phyloP scores from a whole-genome alignment of 306 rosid genomes.

The Lathyrus aphaca region DNA sequence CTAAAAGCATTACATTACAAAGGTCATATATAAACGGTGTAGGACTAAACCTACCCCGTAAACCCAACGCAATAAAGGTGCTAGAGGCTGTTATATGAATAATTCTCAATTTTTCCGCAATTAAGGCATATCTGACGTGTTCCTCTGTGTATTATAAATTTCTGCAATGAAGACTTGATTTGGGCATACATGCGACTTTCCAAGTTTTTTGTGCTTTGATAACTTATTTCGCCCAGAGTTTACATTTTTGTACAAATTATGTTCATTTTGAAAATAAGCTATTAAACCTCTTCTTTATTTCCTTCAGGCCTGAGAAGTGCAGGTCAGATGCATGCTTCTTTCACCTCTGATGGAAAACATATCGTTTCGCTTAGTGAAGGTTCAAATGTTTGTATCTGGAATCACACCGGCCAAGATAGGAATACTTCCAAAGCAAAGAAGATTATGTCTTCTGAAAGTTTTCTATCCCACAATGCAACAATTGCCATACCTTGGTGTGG shows the following conservation, averaged over 20 bases:
- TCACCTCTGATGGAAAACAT: slow-evolving; percentile 84
- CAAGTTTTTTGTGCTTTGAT: slow-evolving; percentile 1
- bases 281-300: slow-evolving; percentile 12
- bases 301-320: slow-evolving; percentile 62
- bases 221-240: slow-evolving; percentile 8
- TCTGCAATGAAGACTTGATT: neutral
- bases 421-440: slow-evolving; percentile 54
- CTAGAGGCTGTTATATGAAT: neutral
- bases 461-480: slow-evolving; percentile 59
- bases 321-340: slow-evolving; percentile 72
- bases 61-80: slow-evolving; percentile 1
- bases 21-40: neutral
- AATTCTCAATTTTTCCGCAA: neutral
- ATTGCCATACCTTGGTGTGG: slow-evolving; percentile 91
- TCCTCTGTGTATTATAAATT: neutral
- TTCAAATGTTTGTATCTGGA: slow-evolving; percentile 76
- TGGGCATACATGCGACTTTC: neutral
- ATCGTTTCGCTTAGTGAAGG: slow-evolving; percentile 71
- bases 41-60: neutral
- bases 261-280: slow-evolving; percentile 7
- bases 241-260: neutral
- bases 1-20: neutral
- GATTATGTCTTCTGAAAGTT: slow-evolving; percentile 67
- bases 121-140: neutral
- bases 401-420: slow-evolving; percentile 58